Conservation (phyloP, 73 alveolate genomes). For the Paramecium sexaurelia region DNA sequence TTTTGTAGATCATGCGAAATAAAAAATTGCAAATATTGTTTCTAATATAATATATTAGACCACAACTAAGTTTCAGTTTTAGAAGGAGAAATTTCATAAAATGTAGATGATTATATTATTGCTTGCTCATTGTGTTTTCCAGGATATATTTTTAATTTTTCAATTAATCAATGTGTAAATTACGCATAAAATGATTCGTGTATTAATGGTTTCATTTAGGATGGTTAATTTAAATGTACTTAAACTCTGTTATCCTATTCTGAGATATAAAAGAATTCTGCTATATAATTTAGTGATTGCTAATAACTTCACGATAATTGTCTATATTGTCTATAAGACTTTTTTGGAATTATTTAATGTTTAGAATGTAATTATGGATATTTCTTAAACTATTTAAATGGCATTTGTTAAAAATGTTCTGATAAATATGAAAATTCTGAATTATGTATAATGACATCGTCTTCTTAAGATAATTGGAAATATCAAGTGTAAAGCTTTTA, state of each 20-base stretch:
- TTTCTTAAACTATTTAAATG: background rate
- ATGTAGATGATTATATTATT: background rate
- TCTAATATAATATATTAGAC: background rate
- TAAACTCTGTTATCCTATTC: background rate
- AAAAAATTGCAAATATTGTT: background rate
- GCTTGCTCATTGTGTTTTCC: background rate
- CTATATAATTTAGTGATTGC: background rate
- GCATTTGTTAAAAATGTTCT: background rate
- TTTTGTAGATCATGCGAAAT: background rate
- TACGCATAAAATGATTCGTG: background rate
- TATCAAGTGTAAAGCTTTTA: background rate
- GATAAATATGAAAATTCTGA: background rate
- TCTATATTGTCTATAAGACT: background rate
- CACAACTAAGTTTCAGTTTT: background rate
- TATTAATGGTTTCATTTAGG: background rate
- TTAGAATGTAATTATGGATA: background rate
- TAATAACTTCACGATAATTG: background rate
- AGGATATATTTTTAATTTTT: background rate
- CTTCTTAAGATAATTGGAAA: background rate
- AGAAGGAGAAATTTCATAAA: background rate
- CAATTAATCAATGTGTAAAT: background rate
- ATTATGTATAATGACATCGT: background rate
- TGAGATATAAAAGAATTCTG: background rate
- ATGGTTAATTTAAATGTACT: background rate
- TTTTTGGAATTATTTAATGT: background rate